Percentiles rank a stretch among this genome's conserved stretches.
These are phyloP conservation scores for Stenocarpella maydis DNA, from an alignment of 2,329 filamentous ascomycete genomes.

Conservation along the genomic window DNA sequence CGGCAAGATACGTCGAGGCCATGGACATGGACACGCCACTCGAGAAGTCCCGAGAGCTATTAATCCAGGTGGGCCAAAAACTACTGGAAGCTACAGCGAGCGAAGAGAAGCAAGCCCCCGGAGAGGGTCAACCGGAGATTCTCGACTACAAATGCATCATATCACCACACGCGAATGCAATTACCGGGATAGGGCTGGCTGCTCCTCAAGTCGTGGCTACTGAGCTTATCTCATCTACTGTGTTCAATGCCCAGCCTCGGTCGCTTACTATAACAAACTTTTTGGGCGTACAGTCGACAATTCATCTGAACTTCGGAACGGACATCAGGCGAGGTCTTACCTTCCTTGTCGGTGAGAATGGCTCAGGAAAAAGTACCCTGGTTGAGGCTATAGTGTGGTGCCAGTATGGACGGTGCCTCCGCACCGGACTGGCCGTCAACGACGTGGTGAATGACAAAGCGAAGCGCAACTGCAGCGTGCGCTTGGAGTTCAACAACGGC, in stretches of 20 bases:
- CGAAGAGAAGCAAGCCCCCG: neutral
- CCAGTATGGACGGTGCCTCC: conserved; percentile 45
- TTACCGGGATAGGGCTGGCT: no score
- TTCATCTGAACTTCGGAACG: conserved; percentile 40
- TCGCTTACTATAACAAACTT: conserved; percentile 46
- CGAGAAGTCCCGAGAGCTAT: neutral
- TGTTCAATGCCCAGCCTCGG: conserved; percentile 42
- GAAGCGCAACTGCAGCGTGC: conserved; percentile 42
- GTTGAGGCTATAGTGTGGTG: conserved; percentile 47
- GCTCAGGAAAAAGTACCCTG: conserved; percentile 45
- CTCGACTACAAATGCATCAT: neutral
- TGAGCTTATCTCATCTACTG: neutral
- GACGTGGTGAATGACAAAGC: conserved; percentile 46
- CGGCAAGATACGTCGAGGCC: conserved; percentile 14
- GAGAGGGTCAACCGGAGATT: neutral
- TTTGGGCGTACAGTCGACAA: conserved; percentile 43
- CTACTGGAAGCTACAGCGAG: neutral
- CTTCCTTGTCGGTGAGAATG: conserved; percentile 41
- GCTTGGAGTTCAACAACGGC: conserved; percentile 43
- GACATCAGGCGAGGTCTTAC: no score
- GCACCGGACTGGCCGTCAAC: conserved; percentile 40
- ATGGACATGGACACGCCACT: conserved; percentile 8
- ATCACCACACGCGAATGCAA: neutral
- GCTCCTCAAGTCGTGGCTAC: neutral
- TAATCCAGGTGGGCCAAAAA: conserved; percentile 12